Evolutionary conservation across 148 eudicot species (phyloP).

Genomic region (Rhododendron simsii): DNA sequence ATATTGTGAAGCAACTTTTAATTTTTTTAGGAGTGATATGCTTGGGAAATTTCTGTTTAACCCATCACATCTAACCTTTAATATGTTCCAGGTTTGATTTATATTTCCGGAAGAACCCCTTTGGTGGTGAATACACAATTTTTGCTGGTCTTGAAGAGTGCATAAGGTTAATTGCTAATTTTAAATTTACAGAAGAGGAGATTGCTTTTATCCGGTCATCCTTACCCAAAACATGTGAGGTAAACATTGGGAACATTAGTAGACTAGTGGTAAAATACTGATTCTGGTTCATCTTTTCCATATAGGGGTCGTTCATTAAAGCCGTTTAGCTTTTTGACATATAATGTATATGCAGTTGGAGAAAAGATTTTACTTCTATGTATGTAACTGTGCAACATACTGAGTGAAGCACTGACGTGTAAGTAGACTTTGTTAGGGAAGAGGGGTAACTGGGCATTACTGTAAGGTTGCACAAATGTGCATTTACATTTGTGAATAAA

Average conservation of each 20-base stretch:
- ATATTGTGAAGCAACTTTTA: not conserved
- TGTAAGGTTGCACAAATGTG: not conserved
- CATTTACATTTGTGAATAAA: not conserved
- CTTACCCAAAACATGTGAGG: slow-evolving; percentile 84
- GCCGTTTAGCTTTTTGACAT: not conserved
- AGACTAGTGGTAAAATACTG: not conserved
- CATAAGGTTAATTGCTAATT: slow-evolving; percentile 81
- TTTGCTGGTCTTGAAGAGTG: slow-evolving; percentile 99
- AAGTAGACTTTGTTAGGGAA: not conserved
- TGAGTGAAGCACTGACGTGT: not conserved
- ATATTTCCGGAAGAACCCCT: slow-evolving; percentile 83
- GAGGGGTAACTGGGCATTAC: not conserved
- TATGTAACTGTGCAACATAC: not conserved
- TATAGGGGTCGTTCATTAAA: not conserved
- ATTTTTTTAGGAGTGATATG: not conserved
- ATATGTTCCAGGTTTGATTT: slow-evolving; percentile 80
- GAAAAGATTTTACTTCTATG: not conserved
- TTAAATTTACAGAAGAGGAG: slow-evolving; percentile 69
- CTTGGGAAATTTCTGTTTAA: not conserved
- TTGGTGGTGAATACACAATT: slow-evolving; percentile 90
- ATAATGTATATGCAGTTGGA: not conserved
- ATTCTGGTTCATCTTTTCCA: not conserved
- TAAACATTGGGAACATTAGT: slow-evolving; percentile 19
- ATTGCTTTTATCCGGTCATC: slow-evolving; percentile 50
- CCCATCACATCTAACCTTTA: not conserved